Base-by-base conservation (phyloP, 2,329 filamentous ascomycete species). In the Ophiocordyceps sinensis region DNA sequence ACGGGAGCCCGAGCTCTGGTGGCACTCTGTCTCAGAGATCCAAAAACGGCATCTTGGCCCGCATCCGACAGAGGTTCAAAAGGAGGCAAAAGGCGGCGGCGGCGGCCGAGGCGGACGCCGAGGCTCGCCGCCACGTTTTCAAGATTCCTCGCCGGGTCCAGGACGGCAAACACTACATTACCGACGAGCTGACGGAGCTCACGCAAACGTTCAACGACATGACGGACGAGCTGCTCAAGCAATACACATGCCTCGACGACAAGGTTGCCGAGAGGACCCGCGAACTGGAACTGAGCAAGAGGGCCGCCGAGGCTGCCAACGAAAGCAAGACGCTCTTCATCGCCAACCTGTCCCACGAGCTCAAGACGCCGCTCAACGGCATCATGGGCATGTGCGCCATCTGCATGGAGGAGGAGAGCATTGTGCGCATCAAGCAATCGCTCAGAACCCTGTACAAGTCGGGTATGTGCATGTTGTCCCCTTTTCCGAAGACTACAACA, bases 251-350 rank as follows among this genome's bases (percentile, higher is more conserved):
- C 11, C 67, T 95, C 1, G 88, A 95, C 57, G 79, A 89, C 43
- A 81, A 89, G 51, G 88, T 95, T 1, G 76, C 76, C 7, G 79
- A 88, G 56, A 73, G 88, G 42, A 95, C 88, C 0, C 75, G 75
- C 30, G 84, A 95, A 59, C 68, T 95, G 1, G 86, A 94, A 54
- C 76, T 85, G 45, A 93, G 82, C 64, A 94, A 94, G 58, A 85
- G 86, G 62, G 85, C 86, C 1, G 88, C 88, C 1, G 88, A 94
- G 59, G 83, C 85, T n/a, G 88, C 88, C 4, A 95, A 94, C 52
- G 85, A 94, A 62, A 93, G 85, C 68, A 98, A 98, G 64, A 96
- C 91, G 0, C 69, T 96, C 9, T 96, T 96, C 64, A 93, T 98
- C 47, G 91, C 91, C 15, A 96, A 96, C 52, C 94, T 96, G 39